Evolutionary conservation across 768 basidiomycete genomes (phyloP).

Genomic region (Leccinum arenicola): DNA sequence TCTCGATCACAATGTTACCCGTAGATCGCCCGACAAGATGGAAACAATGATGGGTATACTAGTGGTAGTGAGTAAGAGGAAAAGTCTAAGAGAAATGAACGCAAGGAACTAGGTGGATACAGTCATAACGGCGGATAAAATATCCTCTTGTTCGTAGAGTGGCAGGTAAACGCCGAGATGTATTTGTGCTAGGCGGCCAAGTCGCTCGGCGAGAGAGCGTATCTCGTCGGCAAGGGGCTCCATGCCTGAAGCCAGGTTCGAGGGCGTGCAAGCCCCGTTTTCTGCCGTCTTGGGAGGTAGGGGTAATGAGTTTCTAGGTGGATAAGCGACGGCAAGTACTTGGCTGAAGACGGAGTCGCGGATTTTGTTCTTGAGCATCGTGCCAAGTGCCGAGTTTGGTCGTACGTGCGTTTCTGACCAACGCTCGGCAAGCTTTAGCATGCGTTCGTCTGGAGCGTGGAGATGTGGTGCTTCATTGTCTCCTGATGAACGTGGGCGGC

Average conservation of each 20-base stretch:
- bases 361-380: slow-evolving; percentile 60
- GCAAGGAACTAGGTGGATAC: slow-evolving; percentile 16
- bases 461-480: slow-evolving; percentile 23
- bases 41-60: slow-evolving; percentile 30
- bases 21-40: slow-evolving; percentile 25
- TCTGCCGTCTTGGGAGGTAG: slow-evolving; percentile 30
- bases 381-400: slow-evolving; percentile 53
- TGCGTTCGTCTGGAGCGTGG: slow-evolving; percentile 45
- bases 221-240: slow-evolving; percentile 69
- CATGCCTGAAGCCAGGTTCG: slow-evolving; percentile 52
- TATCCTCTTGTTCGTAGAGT: slow-evolving; percentile 68
- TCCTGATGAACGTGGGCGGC: slow-evolving; percentile 25
- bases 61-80: slow-evolving; percentile 14
- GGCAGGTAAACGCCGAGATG: slow-evolving; percentile 75
- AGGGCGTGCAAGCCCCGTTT: slow-evolving; percentile 8
- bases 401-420: slow-evolving; percentile 74
- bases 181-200: slow-evolving; percentile 68
- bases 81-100: slow-evolving; percentile 22
- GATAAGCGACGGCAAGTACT: slow-evolving; percentile 54
- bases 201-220: slow-evolving; percentile 61
- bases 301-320: slow-evolving; percentile 38
- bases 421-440: slow-evolving; percentile 59
- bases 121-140: slow-evolving; percentile 23
- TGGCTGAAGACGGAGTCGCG: slow-evolving; percentile 60
- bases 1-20: slow-evolving; percentile 24